Percentiles rank a stretch among this genome's conserved stretches.
Evolutionary conservation across 2,329 filamentous ascomycete genomes (phyloP).

Genomic region (Stachybotrys echinatus): DNA sequence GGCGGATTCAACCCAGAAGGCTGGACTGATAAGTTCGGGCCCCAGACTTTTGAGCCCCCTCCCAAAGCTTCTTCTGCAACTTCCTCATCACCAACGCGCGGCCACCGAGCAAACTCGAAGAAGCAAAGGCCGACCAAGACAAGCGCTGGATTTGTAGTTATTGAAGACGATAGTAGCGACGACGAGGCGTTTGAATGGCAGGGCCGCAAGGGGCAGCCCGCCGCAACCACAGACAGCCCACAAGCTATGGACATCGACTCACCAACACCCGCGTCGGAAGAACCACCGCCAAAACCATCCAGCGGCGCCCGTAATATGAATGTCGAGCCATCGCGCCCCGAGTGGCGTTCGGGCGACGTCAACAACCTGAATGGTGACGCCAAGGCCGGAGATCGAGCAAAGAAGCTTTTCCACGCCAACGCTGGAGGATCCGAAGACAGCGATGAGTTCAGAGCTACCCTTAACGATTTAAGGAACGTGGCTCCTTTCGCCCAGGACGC

Average conservation of each 20-base stretch:
- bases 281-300: slow-evolving; percentile 5
- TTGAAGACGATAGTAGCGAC: slow-evolving; percentile 42
- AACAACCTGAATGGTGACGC: slow-evolving; percentile 16
- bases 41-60: slow-evolving; percentile 48
- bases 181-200: slow-evolving; percentile 30
- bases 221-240: slow-evolving; percentile 36
- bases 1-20: slow-evolving; percentile 44
- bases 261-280: slow-evolving; percentile 28
- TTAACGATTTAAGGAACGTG: slow-evolving; percentile 51
- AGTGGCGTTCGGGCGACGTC: slow-evolving; percentile 51
- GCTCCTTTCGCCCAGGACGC: slow-evolving; percentile 46
- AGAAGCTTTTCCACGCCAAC: slow-evolving; percentile 24
- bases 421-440: slow-evolving; percentile 48
- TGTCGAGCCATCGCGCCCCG: slow-evolving; percentile 53
- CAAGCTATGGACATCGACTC: slow-evolving; percentile 64
- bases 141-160: slow-evolving; percentile 38
- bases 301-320: slow-evolving; percentile 44
- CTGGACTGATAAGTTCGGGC: slow-evolving; percentile 50
- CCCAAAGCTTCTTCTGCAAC: slow-evolving; percentile 22
- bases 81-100: slow-evolving; percentile 39
- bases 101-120: slow-evolving; percentile 43
- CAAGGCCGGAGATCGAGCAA: slow-evolving; percentile 11
- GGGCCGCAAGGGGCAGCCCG: slow-evolving; percentile 24
- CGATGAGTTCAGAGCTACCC: slow-evolving; percentile 48
- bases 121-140: slow-evolving; percentile 55